Evolutionary conservation across 1,284 basidiomycete genomes (phyloP), one percentile per base, ranked within the genome.

Genomic region (Rhodotorula sp.): DNA sequence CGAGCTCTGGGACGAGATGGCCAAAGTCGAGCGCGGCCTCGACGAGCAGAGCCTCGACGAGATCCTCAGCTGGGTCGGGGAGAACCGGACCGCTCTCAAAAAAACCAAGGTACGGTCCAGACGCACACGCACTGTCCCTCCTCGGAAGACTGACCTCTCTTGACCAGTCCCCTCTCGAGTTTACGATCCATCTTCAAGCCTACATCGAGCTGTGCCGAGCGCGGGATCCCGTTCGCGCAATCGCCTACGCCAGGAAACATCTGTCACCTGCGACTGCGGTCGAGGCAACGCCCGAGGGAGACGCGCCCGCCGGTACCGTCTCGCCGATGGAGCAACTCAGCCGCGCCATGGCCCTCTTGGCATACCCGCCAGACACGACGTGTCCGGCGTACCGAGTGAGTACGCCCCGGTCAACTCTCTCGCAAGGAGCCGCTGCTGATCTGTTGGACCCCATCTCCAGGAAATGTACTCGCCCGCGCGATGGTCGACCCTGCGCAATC

Each of bases 31-130:
- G 80, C 84, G 85, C 10, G 92, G 91, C 0, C 84, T 99, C 26
- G 71, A 81, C 8, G 82, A 84, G 24, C 83, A 61, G 88, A 91
- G 75, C 90, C 90, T 77, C 93, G 93, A 88, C 1, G 90, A 94
- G 80, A 95, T 95, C 8, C 83, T 99, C 56, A 86, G 87, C 22
- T 99, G 95, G 95, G 98, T 95, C 77, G 92, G 87, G 69, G 96
- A 99, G 84, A 97, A 99, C 82, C 91, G 95, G 80, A 86, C 88
- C 44, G 89, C 91, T 14, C 84, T 99, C 67, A 88, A 92, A 69
- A 98, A 97, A 83, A 87, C 89, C 78, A 93, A 91, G 85, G 93
- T 89, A 68, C 73, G 85, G 20, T 17, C 49, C 20, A 6, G 1
- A 6, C 20, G 1, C 24, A 6, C n/a, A 1, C 6, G 3, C 45